phyloP scores from a whole-genome alignment of 495 filamentous ascomycete species.

The Penicillium bovifimosum region DNA sequence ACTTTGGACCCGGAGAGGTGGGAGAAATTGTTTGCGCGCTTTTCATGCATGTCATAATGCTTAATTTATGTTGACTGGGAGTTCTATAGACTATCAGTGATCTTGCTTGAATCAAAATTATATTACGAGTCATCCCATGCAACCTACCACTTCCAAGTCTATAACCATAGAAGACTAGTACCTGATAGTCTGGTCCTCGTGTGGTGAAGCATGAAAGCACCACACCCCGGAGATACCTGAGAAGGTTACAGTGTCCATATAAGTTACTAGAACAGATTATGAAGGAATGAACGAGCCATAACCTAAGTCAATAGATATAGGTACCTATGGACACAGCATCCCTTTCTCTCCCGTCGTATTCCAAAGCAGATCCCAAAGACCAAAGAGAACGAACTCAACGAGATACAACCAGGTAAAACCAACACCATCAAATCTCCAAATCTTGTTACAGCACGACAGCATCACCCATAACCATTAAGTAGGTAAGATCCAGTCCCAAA shows the following conservation, averaged over 20 bases:
- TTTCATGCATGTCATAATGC: constrained; percentile 6
- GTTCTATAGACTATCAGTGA: background rate
- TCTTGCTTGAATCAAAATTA: too few relatives aligned
- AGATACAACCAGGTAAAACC: background rate
- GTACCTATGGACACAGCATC: background rate
- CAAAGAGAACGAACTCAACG: background rate
- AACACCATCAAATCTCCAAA: background rate
- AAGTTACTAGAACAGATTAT: background rate
- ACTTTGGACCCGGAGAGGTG: background rate
- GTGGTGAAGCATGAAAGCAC: too few relatives aligned
- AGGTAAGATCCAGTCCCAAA: constrained; percentile 4
- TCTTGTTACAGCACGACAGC: background rate
- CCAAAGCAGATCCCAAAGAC: constrained; percentile 5
- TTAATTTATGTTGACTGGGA: background rate
- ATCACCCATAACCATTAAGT: background rate
- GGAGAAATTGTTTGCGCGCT: background rate
- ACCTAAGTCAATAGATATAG: background rate
- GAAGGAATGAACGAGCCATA: background rate
- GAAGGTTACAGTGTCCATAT: background rate
- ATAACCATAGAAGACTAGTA: too few relatives aligned
- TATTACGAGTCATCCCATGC: too few relatives aligned
- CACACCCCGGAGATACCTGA: background rate
- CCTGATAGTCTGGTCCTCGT: too few relatives aligned
- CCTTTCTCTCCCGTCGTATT: background rate
- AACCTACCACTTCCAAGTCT: too few relatives aligned